A percentile compares a stretch with the other conserved stretches of the same genome.
Conservation (phyloP, 2,329 filamentous ascomycete genomes). For the Aspergillaceae sp. region DNA sequence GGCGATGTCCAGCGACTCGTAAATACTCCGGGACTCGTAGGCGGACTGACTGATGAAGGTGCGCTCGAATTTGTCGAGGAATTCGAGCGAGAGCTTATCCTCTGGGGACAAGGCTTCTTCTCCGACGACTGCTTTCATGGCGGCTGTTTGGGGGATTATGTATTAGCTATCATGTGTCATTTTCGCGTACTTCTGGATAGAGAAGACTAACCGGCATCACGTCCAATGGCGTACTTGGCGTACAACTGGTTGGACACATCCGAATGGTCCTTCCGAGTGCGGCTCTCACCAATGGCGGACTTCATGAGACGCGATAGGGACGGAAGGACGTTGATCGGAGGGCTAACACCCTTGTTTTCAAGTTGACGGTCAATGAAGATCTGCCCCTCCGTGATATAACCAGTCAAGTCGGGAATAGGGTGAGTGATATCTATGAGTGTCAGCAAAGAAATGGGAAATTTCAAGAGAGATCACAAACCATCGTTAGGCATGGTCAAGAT, state of each 20-base stretch:
- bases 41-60: constrained; percentile 87
- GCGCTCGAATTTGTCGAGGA: constrained; percentile 96
- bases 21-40: constrained; percentile 87
- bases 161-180: no score
- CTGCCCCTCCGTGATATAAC: constrained; percentile 98
- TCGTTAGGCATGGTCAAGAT: constrained; percentile 99
- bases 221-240: constrained; percentile 98
- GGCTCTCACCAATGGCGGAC: constrained; percentile 94
- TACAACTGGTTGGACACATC: constrained; percentile 99
- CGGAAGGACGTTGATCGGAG: constrained; percentile 95
- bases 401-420: constrained; percentile 95
- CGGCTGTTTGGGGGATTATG: constrained; percentile 43
- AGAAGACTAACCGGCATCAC: constrained; percentile 59
- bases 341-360: constrained; percentile 95
- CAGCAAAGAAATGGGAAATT: constrained; percentile 1
- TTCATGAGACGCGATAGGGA: constrained; percentile 99
- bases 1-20: constrained; percentile 87
- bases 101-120: constrained; percentile 93
- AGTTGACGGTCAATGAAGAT: constrained; percentile 94
- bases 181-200: no score
- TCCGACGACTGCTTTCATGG: constrained; percentile 99
- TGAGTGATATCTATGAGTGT: constrained; percentile 74
- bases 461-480: constrained; percentile 39
- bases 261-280: constrained; percentile 92
- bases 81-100: constrained; percentile 96